Base-by-base conservation (phyloP, 805 yeast genomes). In the Wickerhamiella shivajii region DNA sequence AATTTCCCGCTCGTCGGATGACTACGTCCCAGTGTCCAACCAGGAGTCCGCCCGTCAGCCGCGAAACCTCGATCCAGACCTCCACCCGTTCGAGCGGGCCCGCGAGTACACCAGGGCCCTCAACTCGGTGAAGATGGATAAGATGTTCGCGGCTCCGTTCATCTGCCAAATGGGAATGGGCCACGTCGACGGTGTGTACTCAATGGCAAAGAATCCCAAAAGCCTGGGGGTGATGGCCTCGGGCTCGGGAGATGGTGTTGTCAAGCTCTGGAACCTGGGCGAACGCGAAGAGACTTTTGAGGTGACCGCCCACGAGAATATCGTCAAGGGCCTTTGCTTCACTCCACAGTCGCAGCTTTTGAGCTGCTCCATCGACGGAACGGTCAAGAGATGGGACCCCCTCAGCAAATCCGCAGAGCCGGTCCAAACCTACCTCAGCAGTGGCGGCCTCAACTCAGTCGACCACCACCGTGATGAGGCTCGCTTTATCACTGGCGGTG, bases 61-160 rank as follows among this genome's bases (percentile, higher is more conserved):
- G 0, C 68, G 98, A 39, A 90, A 90, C 56, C 60, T 90, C 46
- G 77, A 87, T 51, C 95, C 98, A 2, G 90, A 87, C 15, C 63
- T 90, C 30, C 99, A 90, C 59, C 98, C 96, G 0, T 87, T 90
- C 50, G 97, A 90, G 58, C 66, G 97, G 46, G 96, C 97, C 5
- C 67, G 98, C 51, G 98, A 90, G 57, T 90, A 90, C 50, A 80
- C 96, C 13, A 71, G 85, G 44, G 97, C 97, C 0, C 59, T 90
- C 34, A 87, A 81, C 37, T 97, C 98, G 18, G 85, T 97, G 11
- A 90, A 90, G 53, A 56, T 90, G 59, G 97, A 87, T 52, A 68
- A 96, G 44, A 77, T 90, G 79, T 90, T 90, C 67, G 97, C 99
- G 0, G 85, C 85, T 51, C 99, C 99, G 2, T 90, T 90, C 56